A percentile compares a stretch with the other conserved stretches of the same genome.
Conservation (phyloP, 768 basidiomycete genomes). For the Termitomyces sp. region DNA sequence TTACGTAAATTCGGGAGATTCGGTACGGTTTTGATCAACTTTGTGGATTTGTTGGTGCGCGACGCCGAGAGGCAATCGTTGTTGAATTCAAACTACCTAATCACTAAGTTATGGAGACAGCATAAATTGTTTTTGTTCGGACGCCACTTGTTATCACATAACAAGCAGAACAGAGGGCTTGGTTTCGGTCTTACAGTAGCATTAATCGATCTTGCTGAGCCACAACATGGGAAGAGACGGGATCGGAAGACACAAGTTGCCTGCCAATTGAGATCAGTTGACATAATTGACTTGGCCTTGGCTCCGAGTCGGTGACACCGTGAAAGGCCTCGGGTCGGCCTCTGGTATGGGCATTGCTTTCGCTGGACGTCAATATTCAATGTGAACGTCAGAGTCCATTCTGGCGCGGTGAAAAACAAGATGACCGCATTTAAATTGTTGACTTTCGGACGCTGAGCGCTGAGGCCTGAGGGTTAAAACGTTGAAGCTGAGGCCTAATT, state of each 20-base stretch:
- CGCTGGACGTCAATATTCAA: slow-evolving; percentile 3
- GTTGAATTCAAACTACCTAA: background rate
- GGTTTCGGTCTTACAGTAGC: background rate
- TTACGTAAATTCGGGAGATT: background rate
- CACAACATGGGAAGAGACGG: background rate
- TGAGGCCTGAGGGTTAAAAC: background rate
- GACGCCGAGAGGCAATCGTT: background rate
- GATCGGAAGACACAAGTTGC: background rate
- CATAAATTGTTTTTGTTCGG: background rate
- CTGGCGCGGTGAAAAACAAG: slow-evolving; percentile 1
- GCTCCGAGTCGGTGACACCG: background rate
- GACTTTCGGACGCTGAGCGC: background rate
- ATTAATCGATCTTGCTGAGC: background rate
- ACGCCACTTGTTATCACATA: no score
- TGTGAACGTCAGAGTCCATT: background rate
- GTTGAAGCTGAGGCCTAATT: background rate
- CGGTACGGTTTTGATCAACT: background rate
- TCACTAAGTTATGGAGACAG: background rate
- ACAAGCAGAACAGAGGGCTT: background rate
- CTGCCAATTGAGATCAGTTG: background rate
- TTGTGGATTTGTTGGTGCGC: background rate
- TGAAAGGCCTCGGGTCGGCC: background rate
- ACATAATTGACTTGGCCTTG: background rate
- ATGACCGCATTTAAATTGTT: background rate
- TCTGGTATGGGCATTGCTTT: slow-evolving; percentile 1